phyloP scores from a whole-genome alignment of 768 basidiomycete species.

The Lactarius indigo region DNA sequence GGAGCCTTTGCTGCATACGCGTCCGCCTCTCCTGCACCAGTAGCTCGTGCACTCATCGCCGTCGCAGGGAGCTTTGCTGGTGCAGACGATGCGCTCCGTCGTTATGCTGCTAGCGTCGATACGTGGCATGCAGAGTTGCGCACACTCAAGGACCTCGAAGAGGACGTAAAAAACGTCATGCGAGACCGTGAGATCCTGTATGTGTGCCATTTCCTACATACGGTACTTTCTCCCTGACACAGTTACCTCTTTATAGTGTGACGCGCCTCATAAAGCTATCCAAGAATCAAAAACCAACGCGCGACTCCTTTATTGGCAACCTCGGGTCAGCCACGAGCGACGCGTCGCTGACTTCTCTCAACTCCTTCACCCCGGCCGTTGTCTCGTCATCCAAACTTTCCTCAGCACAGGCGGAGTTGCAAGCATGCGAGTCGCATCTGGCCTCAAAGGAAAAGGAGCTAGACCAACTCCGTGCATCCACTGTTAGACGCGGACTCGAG shows the following conservation, averaged over 20 bases:
- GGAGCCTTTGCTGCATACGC: constrained; percentile 72
- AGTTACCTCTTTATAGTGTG: constrained; percentile 43
- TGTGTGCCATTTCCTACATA: neutral
- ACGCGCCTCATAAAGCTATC: constrained; percentile 78
- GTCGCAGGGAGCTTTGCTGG: constrained; percentile 56
- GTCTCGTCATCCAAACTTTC: constrained; percentile 44
- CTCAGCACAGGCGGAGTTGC: constrained; percentile 70
- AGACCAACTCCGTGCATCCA: constrained; percentile 45
- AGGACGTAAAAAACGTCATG: constrained; percentile 65
- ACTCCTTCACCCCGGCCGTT: constrained; percentile 18
- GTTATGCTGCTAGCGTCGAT: constrained; percentile 59
- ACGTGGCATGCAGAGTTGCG: constrained; percentile 61
- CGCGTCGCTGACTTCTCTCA: constrained; percentile 24
- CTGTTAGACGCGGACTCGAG: constrained; percentile 60
- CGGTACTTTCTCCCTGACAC: neutral
- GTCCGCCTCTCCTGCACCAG: constrained; percentile 54
- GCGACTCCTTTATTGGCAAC: constrained; percentile 34
- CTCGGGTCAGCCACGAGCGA: constrained; percentile 46
- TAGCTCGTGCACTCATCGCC: constrained; percentile 47
- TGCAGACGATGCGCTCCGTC: constrained; percentile 65
- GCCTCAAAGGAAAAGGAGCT: constrained; percentile 67
- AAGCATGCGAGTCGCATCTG: constrained; percentile 77
- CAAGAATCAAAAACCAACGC: constrained; percentile 48
- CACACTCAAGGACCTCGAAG: constrained; percentile 61
- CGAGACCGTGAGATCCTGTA: constrained; percentile 81